Base-by-base conservation (phyloP, 495 filamentous ascomycete species). In the Aspergillus indologenus region DNA sequence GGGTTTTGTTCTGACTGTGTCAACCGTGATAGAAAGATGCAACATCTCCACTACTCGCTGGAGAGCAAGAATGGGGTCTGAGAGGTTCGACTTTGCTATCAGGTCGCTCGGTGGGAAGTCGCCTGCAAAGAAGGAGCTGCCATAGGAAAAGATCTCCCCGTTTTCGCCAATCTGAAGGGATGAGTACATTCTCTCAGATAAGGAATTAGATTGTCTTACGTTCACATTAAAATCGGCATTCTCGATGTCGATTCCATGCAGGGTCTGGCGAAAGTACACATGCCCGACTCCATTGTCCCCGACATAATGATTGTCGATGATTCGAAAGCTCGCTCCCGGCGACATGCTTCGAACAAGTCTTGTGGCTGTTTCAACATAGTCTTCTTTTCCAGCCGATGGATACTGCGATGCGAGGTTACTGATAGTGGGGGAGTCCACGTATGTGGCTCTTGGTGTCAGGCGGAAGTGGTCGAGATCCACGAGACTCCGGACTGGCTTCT, bases 171-270 rank as follows among this genome's bases (percentile, higher is more conserved):
- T 42, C 60, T 62, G 18, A 15, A 40, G 6, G 29, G 0, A 40
- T 54, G 4, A 54, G 51, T 23, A 5, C 23, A 31, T 6, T 23
- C 2, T 17, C 9, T 3, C 21, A 26, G 1, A 40, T 15, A 14
- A 11, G 11, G n/a, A 15, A n/a, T 1, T 1, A n/a, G 15, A 50
- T 40, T 15, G 12, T 29, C 78, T 65, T 54, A 83, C 76, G 55
- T 83, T 83, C 58, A 83, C 79, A 22, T 83, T 82, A 60, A 81
- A 79, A 60, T 81, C 78, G 2, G 79, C 79, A 67, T 83, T 83
- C 64, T 81, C 79, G 56, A 83, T 79, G 40, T 82, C 80, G 19
- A 83, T 54, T 1, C 73, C 80, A 53, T 82, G 74, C 17, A 68
- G 70, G 0, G 79, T 82, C 67, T 83, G 81, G 58, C 77, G 79